Evolutionary conservation across 2,329 filamentous ascomycete species (phyloP).

Genomic region (Phialocephala sp.): DNA sequence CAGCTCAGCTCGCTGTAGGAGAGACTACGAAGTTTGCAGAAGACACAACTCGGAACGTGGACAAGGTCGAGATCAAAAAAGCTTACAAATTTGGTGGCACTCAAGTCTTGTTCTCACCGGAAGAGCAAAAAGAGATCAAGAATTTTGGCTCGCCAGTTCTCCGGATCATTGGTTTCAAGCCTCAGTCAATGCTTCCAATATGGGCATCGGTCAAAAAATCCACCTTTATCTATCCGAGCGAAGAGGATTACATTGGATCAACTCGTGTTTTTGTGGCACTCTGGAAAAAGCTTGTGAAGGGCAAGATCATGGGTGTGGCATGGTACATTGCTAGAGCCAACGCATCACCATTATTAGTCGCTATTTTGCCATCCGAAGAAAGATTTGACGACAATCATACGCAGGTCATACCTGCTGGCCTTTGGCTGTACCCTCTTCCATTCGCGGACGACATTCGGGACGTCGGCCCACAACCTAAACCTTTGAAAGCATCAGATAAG

Average conservation of each 20-base stretch:
- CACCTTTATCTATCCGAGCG: constrained; percentile 91
- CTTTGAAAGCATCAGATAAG: constrained; percentile 66
- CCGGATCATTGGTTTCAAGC: constrained; percentile 93
- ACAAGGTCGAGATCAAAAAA: constrained; percentile 83
- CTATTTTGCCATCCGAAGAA: constrained; percentile 78
- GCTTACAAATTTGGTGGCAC: constrained; percentile 97
- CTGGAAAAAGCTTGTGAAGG: constrained; percentile 82
- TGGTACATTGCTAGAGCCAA: constrained; percentile 90
- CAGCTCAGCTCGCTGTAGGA: constrained; percentile 77
- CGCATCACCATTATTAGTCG: constrained; percentile 78
- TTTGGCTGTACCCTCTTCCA: constrained; percentile 89
- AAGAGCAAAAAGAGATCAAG: constrained; percentile 79
- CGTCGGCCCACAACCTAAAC: constrained; percentile 65
- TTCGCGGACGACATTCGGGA: constrained; percentile 88
- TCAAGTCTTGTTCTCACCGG: constrained; percentile 81
- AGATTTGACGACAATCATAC: constrained; percentile 68
- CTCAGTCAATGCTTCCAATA: constrained; percentile 71
- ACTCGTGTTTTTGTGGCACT: constrained; percentile 91
- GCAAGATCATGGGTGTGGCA: constrained; percentile 81
- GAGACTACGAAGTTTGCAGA: constrained; percentile 80
- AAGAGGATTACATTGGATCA: constrained; percentile 87
- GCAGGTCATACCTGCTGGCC: constrained; percentile 77
- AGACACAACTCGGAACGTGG: constrained; percentile 66
- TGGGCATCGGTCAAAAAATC: constrained; percentile 90
- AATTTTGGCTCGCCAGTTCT: constrained; percentile 84